Conservation (phyloP, 2,329 filamentous ascomycete species). For the Tympanopsis confertula region DNA sequence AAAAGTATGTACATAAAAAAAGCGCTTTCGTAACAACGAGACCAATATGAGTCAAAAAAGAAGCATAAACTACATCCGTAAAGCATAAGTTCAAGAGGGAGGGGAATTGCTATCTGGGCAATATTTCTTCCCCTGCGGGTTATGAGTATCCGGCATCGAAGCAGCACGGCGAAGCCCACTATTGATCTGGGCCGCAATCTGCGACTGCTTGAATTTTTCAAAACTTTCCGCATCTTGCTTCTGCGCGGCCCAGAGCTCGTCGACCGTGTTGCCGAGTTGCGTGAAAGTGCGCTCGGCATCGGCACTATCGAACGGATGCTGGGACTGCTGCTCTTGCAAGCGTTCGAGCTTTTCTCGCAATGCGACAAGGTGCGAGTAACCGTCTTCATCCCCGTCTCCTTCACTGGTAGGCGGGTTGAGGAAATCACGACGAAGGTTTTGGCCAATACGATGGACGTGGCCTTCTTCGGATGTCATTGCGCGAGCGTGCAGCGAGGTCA, state of each 20-base stretch:
- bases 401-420: conserved; percentile 16
- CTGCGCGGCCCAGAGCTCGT: conserved; percentile 27
- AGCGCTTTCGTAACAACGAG: no score
- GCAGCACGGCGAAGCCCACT: no score
- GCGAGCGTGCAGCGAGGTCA: conserved; percentile 56
- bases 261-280: conserved; percentile 27
- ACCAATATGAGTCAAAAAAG: no score
- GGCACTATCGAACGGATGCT: conserved; percentile 18
- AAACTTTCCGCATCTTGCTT: conserved; percentile 28
- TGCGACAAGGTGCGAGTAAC: neutral
- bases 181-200: conserved; percentile 31
- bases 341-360: neutral
- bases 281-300: conserved; percentile 25
- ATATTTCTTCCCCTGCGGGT: no score
- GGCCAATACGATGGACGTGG: conserved; percentile 56
- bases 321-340: neutral
- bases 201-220: conserved; percentile 26
- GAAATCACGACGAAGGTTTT: conserved; percentile 53
- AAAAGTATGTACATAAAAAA: no score
- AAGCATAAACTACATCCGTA: no score
- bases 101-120: no score
- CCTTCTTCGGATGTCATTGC: conserved; percentile 59
- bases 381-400: neutral
- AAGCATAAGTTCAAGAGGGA: no score
- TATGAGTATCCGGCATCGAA: no score